Evolutionary conservation across 169 alveolate genomes (phyloP), one percentile per base, ranked within the genome.

Genomic region (Plasmodium coatneyi): DNA sequence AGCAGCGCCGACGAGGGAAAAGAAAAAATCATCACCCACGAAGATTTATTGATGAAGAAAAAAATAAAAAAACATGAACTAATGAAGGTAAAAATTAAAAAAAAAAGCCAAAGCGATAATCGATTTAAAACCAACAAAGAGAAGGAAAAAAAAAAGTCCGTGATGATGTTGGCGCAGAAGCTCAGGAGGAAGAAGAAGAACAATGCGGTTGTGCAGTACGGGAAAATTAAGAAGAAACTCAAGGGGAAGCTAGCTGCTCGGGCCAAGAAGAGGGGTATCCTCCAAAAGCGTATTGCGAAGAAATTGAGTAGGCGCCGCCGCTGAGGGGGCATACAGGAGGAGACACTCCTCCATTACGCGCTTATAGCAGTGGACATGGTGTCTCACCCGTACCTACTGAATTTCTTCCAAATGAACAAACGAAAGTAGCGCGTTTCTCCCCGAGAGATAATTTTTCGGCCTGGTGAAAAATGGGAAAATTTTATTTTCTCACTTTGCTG

Each of bases 181-280:
- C 66, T 86, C 3, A 82, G 71, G 72, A 78, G 71, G 71, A 70
- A 43, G 71, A 86, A 84, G 60, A 66, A 83, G 22, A 86, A 86
- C 34, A 84, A 71, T 49, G 83, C 93, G 43, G n/a, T 76, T 7
- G 41, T 60, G 4, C 84, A 86, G 41, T 86, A 86, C 36, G 93
- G 93, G 10, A 86, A 86, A 22, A 52, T 86, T 5, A 86, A 86
- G 60, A 86, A 86, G 70, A 86, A 86, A 30, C 78, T 86, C 32
- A 86, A 86, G 32, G 93, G 93, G 19, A 86, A 86, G 34, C 43
- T 86, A 7, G 93, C 93, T 9, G 86, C 93, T 3, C 19, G 93
- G 36, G 93, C 93, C 2, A 86, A 86, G 80, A 86, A 86, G 7
- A 74, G 79, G 43, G 86, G 84, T 76, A 86, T 86, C 28, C 16